A percentile compares a stretch with the other conserved stretches of the same genome.
These are phyloP conservation scores for Ichthyophthirius multifiliis DNA, from an alignment of 169 alveolate species.

Conservation along the genomic window DNA sequence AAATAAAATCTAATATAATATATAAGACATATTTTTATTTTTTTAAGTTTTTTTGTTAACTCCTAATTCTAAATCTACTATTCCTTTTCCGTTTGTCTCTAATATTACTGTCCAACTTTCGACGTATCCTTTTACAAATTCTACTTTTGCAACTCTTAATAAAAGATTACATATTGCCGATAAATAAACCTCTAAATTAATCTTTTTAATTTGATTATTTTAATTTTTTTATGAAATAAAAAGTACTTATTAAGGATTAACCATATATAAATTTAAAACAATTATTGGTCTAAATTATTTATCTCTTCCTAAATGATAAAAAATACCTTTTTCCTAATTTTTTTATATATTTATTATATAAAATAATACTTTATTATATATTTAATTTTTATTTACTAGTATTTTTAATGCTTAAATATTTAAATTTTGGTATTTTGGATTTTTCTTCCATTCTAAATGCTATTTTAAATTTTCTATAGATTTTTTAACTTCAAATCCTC, in stretches of 20 bases:
- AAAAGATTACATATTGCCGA: background rate
- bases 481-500: conserved; percentile 30
- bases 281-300: conserved; percentile 28
- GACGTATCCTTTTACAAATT: conserved; percentile 18
- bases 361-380: background rate
- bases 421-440: conserved; percentile 2
- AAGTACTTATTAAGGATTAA: background rate
- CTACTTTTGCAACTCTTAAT: background rate
- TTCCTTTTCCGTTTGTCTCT: conserved; percentile 30
- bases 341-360: background rate
- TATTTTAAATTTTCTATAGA: conserved; percentile 10
- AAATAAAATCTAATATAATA: background rate
- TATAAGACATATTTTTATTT: background rate
- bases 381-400: background rate
- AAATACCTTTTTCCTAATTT: conserved; percentile 17
- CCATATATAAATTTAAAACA: background rate
- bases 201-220: background rate
- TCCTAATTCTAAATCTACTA: conserved; percentile 24
- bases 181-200: background rate
- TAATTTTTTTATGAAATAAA: background rate
- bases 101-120: conserved; percentile 37
- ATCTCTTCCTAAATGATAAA: conserved; percentile 40
- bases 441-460: conserved; percentile 34
- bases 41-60: background rate
- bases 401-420: conserved; percentile 18